These are phyloP conservation scores for Chenopodium formosanum DNA, from an alignment of 148 eudicot genomes.

Conservation along the genomic window DNA sequence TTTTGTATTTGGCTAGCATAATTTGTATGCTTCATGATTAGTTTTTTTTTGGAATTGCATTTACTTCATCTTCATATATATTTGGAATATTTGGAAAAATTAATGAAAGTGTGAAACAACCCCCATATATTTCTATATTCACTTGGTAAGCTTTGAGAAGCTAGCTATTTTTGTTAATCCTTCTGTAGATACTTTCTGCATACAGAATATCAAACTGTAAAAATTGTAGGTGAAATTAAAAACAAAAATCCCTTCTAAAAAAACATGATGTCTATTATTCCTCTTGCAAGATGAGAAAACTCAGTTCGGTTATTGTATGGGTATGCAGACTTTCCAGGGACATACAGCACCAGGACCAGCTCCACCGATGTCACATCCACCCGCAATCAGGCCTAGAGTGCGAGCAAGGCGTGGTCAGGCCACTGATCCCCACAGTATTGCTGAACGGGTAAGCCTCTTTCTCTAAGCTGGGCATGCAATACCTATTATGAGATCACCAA, in stretches of 20 bases:
- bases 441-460: slow-evolving; percentile 40
- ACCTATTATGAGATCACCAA: not conserved
- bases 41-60: not conserved
- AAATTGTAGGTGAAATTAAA: not conserved
- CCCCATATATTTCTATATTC: not conserved
- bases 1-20: not conserved
- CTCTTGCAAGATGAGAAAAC: not conserved
- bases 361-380: slow-evolving; percentile 38
- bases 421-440: slow-evolving; percentile 56
- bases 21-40: slow-evolving; percentile 1
- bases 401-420: slow-evolving; percentile 60
- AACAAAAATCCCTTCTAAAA: not conserved
- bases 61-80: not conserved
- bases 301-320: not conserved
- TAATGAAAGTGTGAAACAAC: not conserved
- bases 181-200: not conserved
- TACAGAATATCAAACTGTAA: too few relatives aligned
- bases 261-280: not conserved
- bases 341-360: slow-evolving; percentile 35
- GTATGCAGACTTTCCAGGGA: slow-evolving; percentile 38
- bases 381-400: slow-evolving; percentile 47
- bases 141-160: not conserved
- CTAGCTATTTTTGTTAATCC: not conserved
- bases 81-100: not conserved
- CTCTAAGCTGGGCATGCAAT: not conserved